These are phyloP conservation scores for Knoxdaviesia proteae DNA, from an alignment of 2,329 filamentous ascomycete species.

Conservation along the genomic window DNA sequence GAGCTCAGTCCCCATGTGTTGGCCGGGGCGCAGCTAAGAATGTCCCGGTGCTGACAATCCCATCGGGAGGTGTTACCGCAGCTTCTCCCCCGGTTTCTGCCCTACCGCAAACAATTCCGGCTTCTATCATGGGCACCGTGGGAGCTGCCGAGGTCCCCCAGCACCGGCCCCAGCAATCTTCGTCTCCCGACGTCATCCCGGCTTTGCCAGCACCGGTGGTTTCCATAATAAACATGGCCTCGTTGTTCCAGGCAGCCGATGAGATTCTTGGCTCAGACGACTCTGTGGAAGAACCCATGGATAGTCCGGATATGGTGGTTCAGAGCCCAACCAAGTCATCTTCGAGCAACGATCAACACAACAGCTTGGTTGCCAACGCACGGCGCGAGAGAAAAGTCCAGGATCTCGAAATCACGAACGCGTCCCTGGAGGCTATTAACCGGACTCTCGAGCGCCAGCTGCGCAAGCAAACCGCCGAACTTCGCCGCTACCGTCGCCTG, in stretches of 20 bases:
- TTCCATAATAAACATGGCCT: constrained; percentile 27
- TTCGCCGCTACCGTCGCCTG: constrained; percentile 69
- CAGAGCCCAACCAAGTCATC: constrained; percentile 38
- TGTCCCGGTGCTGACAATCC: no score
- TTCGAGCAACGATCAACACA: constrained; percentile 36
- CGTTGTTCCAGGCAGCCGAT: constrained; percentile 33
- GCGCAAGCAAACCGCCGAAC: constrained; percentile 71
- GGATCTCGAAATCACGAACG: constrained; percentile 91
- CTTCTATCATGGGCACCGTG: no score
- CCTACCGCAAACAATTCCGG: constrained; percentile 8
- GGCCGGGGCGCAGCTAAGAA: no score
- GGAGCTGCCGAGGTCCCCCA: constrained; percentile 9
- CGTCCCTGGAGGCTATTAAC: constrained; percentile 86
- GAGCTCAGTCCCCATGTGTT: neutral
- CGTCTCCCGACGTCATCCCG: neutral
- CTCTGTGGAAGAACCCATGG: neutral
- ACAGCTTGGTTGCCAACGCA: constrained; percentile 69
- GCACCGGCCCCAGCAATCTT: constrained; percentile 15
- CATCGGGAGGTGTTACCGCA: no score
- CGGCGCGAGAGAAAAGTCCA: constrained; percentile 84
- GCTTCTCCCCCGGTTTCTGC: constrained; percentile 14
- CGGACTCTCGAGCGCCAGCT: constrained; percentile 78
- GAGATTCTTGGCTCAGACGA: constrained; percentile 16
- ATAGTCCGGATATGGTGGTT: constrained; percentile 11
- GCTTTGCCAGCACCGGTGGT: constrained; percentile 4